Base-by-base conservation (phyloP, 1,284 basidiomycete genomes). In the Austroboletus novae-zelandiae region DNA sequence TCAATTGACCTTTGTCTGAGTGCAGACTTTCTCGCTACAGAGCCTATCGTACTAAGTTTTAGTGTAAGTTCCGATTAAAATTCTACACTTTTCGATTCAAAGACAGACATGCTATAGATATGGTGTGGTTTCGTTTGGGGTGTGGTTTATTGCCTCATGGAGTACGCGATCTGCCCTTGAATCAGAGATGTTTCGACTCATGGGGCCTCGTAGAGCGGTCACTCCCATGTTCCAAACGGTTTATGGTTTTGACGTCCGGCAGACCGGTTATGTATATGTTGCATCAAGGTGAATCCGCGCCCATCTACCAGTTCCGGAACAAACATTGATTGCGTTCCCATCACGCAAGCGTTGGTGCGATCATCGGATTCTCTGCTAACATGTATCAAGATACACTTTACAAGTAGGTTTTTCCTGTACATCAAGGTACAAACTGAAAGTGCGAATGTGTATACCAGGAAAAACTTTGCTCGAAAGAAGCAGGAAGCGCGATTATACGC, bases 101-200 rank as follows among this genome's bases (percentile, higher is more conserved):
- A 23, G 30, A 3, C 14, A 50, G 35, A 43, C 15, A 23, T 23
- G 20, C 10, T 50, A 9, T 57, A 87, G 84, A 55, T 89, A 14
- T 93, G 89, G 89, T 71, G 84, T 44, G 86, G 85, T 1, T 83
- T 89, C 52, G 79, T 78, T 1, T 93, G 89, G 90, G 90, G 90
- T 0, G 78, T 93, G 11, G 67, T 87, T 42, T 93, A 83, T 62
- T 80, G 79, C 51, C 70, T 89, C 52, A 72, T 91, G 30, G 81
- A 83, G 76, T 86, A 56, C 10, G 78, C 70, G 10, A 15, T 15
- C 44, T 8, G 30, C 17, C 25, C 25, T 5, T 17, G 10, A 36
- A 14, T 29, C 8, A 20, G 31, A 23, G 31, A 9, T 17, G 15
- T 34, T 23, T 30, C 4, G 31, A 44, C 42, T 34, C 35, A 51